Evolutionary conservation across 345 rosid species (phyloP).

Genomic region (Moringa oleifera): DNA sequence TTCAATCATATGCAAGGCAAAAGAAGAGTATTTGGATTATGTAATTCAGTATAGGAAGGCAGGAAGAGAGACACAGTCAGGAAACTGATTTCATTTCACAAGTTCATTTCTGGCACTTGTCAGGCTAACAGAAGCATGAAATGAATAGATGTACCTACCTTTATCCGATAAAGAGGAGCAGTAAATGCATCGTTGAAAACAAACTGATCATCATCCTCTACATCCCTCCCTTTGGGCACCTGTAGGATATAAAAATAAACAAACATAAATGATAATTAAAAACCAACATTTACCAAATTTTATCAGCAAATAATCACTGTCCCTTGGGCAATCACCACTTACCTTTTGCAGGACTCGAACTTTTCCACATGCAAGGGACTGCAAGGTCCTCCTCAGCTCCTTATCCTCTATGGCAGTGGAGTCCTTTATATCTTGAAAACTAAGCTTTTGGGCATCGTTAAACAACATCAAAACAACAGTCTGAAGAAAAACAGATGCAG

Average conservation of each 20-base stretch:
- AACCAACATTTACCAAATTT: not conserved
- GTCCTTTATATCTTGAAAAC: constrained; percentile 88
- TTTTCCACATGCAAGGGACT: constrained; percentile 98
- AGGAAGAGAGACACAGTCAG: not conserved
- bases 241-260: constrained; percentile 22
- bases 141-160: constrained; percentile 33
- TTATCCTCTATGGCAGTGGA: constrained; percentile 92
- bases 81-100: not conserved
- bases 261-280: not conserved
- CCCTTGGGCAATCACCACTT: constrained; percentile 8
- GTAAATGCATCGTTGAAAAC: constrained; percentile 73
- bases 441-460: constrained; percentile 87
- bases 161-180: constrained; percentile 82
- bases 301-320: not conserved
- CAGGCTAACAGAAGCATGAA: not conserved
- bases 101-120: not conserved
- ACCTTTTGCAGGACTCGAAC: constrained; percentile 93
- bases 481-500: constrained; percentile 33
- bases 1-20: not conserved
- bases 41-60: not conserved
- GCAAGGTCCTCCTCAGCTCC: constrained; percentile 88
- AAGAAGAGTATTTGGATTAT: not conserved
- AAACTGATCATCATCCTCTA: constrained; percentile 85
- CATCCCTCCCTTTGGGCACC: constrained; percentile 93
- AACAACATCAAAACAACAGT: constrained; percentile 96